These are phyloP conservation scores for Fusarium sp. DNA, from an alignment of 2,329 filamentous ascomycete genomes.

Conservation along the genomic window DNA sequence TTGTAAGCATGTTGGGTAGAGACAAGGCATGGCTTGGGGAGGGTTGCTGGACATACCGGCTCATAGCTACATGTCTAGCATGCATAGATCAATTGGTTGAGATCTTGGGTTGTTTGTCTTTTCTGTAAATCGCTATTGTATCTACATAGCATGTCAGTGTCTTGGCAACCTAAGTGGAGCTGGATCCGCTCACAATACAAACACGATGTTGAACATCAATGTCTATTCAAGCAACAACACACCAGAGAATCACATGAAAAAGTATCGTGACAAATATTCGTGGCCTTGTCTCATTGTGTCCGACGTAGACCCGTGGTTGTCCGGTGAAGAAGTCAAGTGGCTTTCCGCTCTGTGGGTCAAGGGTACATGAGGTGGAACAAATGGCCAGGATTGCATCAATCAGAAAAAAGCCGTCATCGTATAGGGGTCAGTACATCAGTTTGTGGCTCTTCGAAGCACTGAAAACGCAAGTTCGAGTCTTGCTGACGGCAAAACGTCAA, in stretches of 20 bases:
- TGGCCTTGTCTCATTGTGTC: not conserved
- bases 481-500: constrained; percentile 21
- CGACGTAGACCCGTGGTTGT: not conserved
- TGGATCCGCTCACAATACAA: not conserved
- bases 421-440: constrained; percentile 34
- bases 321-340: not conserved
- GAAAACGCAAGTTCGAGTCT: constrained; percentile 34
- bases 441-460: constrained; percentile 26
- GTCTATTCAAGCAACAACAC: not conserved
- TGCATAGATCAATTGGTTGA: not conserved
- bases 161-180: not conserved
- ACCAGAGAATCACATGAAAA: not conserved
- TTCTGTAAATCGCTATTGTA: not conserved
- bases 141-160: not conserved
- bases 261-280: no score
- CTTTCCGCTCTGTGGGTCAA: not conserved
- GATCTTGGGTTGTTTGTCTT: not conserved
- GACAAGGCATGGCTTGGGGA: not conserved
- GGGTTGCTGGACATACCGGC: not conserved
- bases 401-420: constrained; percentile 23
- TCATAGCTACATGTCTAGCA: not conserved
- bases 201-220: not conserved
- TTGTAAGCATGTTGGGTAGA: not conserved
- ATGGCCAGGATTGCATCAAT: not conserved
- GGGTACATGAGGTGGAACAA: not conserved